Evolutionary conservation across 257 asterid genomes (phyloP), one percentile per base, ranked within the genome.

Genomic region (Gentiana straminea): DNA sequence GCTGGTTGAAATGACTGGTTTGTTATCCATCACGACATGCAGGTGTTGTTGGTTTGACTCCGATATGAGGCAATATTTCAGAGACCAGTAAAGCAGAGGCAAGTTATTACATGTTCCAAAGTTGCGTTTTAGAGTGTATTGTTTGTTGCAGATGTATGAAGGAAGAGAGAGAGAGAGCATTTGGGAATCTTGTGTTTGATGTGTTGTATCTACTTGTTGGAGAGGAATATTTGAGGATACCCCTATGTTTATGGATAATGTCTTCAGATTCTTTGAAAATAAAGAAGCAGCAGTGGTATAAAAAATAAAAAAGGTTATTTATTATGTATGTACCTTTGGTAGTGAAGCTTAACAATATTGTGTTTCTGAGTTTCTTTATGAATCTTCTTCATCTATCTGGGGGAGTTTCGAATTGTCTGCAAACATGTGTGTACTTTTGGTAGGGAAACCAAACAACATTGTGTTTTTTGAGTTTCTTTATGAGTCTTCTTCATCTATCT

Each of bases 1-100:
- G 13, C 48, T 50, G 55, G 45, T 24, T 11, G 12, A 15, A 24
- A 24, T 58, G 54, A 52, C 37, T 12, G n/a, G 7, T 8, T 33
- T 24, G 55, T 33, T 53, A 7, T 38, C 41, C 32, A 2, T 8
- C 47, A 3, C 57, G 54, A n/a, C 54, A 33, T 60, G 70, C 78
- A 79, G 85, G 97, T n/a, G 85, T 88, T 33, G 85, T 88, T 67
- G 97, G 97, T 48, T 71, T 88, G 79, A 88, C 97, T 62, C 95
- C 95, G 37, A 59, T 68, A 70, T 85, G 71, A 81, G 35, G 36
- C 33, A 15, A 35, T 58, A 66, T 37, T 50, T 24, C 44, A 32
- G 66, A 61, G 52, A 51, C 39, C 44, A 56, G 44, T 59, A 60
- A 45, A 35, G 39, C 41, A 8, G 60, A 41, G 37, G 51, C 5